These are phyloP conservation scores for Acephala macrosclerotiorum DNA, from an alignment of 2,329 filamentous ascomycete species.

Conservation along the genomic window DNA sequence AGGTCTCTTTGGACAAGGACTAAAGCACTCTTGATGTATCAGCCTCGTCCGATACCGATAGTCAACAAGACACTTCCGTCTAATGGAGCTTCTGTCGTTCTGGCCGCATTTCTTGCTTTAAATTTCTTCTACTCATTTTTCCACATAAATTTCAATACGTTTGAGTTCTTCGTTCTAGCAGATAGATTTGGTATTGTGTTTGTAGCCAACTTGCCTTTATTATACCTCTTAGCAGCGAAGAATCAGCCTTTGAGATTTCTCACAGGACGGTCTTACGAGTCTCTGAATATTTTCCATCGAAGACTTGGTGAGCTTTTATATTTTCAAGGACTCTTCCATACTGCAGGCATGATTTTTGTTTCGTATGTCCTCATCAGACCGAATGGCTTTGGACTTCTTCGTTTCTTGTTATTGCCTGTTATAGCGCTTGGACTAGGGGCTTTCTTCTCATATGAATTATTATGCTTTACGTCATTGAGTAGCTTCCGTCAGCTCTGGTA, in stretches of 20 bases:
- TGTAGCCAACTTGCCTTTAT: conserved; percentile 56
- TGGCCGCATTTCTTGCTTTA: conserved; percentile 58
- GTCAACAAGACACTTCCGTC: conserved; percentile 63
- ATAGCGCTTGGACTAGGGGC: conserved; percentile 62
- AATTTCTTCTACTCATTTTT: conserved; percentile 67
- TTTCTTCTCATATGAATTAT: conserved; percentile 63
- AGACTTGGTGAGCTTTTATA: conserved; percentile 68
- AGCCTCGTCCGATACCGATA: conserved; percentile 63
- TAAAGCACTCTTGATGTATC: conserved; percentile 55
- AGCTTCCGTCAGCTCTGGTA: conserved; percentile 68
- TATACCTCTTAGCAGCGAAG: conserved; percentile 72
- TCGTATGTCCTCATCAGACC: conserved; percentile 61
- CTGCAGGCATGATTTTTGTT: conserved; percentile 58
- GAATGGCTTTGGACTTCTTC: conserved; percentile 55
- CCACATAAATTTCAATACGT: conserved; percentile 53
- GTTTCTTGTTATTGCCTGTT: conserved; percentile 59
- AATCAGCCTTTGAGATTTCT: conserved; percentile 68
- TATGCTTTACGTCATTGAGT: conserved; percentile 67
- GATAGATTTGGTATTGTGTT: conserved; percentile 47
- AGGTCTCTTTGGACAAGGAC: conserved; percentile 27
- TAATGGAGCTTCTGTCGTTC: conserved; percentile 61
- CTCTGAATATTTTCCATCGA: conserved; percentile 70
- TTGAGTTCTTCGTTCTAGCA: conserved; percentile 60
- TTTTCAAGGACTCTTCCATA: conserved; percentile 64
- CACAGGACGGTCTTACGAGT: conserved; percentile 71